phyloP scores from a whole-genome alignment of 1,139 yeast species.

The Taphrina pruni region DNA sequence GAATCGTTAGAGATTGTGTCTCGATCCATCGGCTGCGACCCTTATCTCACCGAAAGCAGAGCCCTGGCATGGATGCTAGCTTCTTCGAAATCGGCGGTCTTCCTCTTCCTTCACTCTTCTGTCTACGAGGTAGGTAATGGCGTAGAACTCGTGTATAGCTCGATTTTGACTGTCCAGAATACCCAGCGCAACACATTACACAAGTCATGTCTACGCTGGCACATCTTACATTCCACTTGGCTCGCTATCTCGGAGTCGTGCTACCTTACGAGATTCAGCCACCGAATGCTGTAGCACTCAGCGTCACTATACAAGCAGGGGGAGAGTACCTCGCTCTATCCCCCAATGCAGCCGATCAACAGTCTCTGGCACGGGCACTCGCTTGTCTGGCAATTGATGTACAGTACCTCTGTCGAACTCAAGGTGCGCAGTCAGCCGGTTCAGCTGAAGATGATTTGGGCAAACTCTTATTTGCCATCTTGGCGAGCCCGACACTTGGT shows the following conservation, averaged over 20 bases:
- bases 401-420: conserved; percentile 9
- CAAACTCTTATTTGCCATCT: conserved; percentile 4
- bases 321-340: background rate
- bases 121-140: conserved; percentile 11
- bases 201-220: conserved; percentile 11
- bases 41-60: background rate
- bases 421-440: background rate
- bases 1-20: conserved; percentile 9
- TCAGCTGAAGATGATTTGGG: conserved; percentile 18
- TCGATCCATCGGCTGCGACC: conserved; percentile 13
- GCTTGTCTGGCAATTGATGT: conserved; percentile 14
- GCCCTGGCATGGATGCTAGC: background rate
- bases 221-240: conserved; percentile 5
- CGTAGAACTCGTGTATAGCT: no score
- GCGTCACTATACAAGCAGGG: background rate
- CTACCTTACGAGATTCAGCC: conserved; percentile 18
- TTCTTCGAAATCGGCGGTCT: conserved; percentile 23
- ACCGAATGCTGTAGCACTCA: background rate
- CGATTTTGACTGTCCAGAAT: conserved; percentile 3
- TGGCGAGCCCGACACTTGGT: conserved; percentile 10
- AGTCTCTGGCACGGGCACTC: conserved; percentile 7
- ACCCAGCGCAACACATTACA: background rate
- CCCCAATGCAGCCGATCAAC: background rate
- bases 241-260: conserved; percentile 25
- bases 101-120: conserved; percentile 20